phyloP scores from a whole-genome alignment of 176 grass and related monocot genomes.

The Triticum timopheevii region DNA sequence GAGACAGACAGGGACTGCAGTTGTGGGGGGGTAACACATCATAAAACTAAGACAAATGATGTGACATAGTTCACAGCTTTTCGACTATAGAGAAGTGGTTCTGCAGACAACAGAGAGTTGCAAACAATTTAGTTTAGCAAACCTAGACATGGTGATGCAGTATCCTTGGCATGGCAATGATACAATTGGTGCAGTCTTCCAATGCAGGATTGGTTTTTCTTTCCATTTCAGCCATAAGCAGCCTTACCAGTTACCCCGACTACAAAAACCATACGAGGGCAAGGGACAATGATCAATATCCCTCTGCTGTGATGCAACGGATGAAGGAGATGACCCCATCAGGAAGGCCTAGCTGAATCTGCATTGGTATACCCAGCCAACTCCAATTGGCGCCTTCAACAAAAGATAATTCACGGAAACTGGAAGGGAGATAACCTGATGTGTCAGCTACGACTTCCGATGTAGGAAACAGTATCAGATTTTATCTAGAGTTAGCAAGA shows the following conservation, averaged over 20 bases:
- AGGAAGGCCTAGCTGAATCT: conserved; percentile 67
- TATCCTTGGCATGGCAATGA: conserved; percentile 48
- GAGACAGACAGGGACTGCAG: not conserved
- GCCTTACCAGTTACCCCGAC: conserved; percentile 83
- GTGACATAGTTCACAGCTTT: not conserved
- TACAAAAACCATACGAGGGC: conserved; percentile 56
- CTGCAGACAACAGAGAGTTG: conserved; percentile 35
- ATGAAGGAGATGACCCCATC: conserved; percentile 50
- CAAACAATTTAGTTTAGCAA: conserved; percentile 53
- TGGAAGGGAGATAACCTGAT: conserved; percentile 47
- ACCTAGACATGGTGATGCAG: conserved; percentile 57
- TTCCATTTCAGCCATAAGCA: conserved; percentile 53
- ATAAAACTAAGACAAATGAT: conserved; percentile 10
- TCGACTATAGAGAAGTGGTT: conserved; percentile 25
- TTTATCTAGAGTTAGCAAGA: conserved; percentile 47
- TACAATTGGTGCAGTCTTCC: conserved; percentile 49
- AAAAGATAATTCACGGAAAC: conserved; percentile 55
- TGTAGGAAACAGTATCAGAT: conserved; percentile 54
- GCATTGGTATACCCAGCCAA: conserved; percentile 77
- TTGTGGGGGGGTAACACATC: conserved; percentile 1
- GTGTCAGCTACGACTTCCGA: conserved; percentile 47
- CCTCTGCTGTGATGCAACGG: conserved; percentile 57
- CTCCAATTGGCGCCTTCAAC: conserved; percentile 81
- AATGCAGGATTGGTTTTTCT: conserved; percentile 33
- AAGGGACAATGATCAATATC: conserved; percentile 57